Evolutionary conservation across 805 yeast species (phyloP).

Genomic region (Metschnikowia cerradonensis): DNA sequence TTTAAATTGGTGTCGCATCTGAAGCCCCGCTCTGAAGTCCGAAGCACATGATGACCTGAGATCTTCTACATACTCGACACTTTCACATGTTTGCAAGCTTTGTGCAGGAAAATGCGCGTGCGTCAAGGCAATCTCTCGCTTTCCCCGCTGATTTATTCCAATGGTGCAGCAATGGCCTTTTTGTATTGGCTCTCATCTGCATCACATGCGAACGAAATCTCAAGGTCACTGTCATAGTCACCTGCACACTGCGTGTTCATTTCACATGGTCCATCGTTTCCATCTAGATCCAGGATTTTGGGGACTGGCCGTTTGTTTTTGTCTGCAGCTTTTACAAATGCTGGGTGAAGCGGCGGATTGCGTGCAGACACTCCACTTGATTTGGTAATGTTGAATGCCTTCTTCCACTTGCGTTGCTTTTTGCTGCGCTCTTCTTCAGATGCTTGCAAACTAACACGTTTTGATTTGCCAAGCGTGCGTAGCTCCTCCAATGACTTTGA

Average conservation of each 20-base stretch:
- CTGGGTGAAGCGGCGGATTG: not conserved
- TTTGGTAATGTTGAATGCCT: slow-evolving; percentile 15
- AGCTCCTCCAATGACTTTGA: slow-evolving; percentile 15
- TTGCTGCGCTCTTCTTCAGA: slow-evolving; percentile 18
- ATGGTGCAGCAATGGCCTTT: slow-evolving; percentile 7
- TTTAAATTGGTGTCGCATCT: not conserved
- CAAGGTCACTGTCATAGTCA: slow-evolving; percentile 26
- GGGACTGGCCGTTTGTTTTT: not conserved
- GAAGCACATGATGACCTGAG: slow-evolving; percentile 1
- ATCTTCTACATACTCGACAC: not conserved
- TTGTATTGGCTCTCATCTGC: slow-evolving; percentile 19
- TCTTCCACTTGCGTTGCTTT: slow-evolving; percentile 22
- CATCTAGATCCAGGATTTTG: slow-evolving; percentile 4
- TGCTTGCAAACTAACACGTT: slow-evolving; percentile 13
- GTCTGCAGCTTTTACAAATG: not conserved
- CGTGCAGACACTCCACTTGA: not conserved
- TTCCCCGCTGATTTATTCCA: slow-evolving; percentile 2
- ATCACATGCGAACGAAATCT: slow-evolving; percentile 28
- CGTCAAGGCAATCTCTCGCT: not conserved
- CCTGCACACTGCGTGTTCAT: not conserved
- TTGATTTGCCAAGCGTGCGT: slow-evolving; percentile 11
- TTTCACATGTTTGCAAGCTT: not conserved
- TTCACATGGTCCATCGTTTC: slow-evolving; percentile 3
- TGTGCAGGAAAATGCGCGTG: slow-evolving; percentile 2
- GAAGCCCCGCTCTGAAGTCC: not conserved